Evolutionary conservation across 2,329 filamentous ascomycete genomes (phyloP), one percentile per base, ranked within the genome.

Genomic region (Conoideocrella luteorostrata): DNA sequence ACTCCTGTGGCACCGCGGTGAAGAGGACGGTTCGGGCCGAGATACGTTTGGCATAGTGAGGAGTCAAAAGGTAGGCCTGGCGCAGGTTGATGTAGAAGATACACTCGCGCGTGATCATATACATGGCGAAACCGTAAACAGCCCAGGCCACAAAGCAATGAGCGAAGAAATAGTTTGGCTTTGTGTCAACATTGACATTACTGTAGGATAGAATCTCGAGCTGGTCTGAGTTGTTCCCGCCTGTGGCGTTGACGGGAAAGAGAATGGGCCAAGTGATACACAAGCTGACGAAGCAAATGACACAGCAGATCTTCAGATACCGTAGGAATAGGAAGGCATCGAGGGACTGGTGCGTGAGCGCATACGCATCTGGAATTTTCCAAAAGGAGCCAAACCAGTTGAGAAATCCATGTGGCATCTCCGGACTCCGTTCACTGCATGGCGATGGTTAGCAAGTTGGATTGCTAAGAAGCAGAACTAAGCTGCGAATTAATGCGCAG

Each of bases 11-110:
- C 1, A 95, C 88, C 2, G 86, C 85, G 1, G 89, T 86, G 63
- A 95, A 95, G n/a, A 98, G 77, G 6, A 97, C 89, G 1, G 90
- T 96, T 22, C 89, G 80, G 1, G 90, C 89, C 0, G 91, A 96
- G 33, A 97, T 80, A 15, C 90, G 84, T 52, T 82, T 84, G 22
- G 88, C 78, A 58, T 95, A 91, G 40, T 86, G 72, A 1, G 87
- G 88, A 2, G 88, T 87, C 45, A 95, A 74, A n/a, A 90, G 79
- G 68, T 94, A 97, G 1, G 91, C 91, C 67, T 97, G 93, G 51
- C 91, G 86, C 41, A 97, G 68, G 56, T 95, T 95, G 69, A 96
- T 87, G 64, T 89, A 95, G 75, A 84, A 97, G 55, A 98, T 84
- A 59, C 83, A 83, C 65, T 98, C 93, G 49, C 93, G 81, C 23